Base-by-base conservation (phyloP, 495 filamentous ascomycete species). In the Hypoxylon cercidicola region DNA sequence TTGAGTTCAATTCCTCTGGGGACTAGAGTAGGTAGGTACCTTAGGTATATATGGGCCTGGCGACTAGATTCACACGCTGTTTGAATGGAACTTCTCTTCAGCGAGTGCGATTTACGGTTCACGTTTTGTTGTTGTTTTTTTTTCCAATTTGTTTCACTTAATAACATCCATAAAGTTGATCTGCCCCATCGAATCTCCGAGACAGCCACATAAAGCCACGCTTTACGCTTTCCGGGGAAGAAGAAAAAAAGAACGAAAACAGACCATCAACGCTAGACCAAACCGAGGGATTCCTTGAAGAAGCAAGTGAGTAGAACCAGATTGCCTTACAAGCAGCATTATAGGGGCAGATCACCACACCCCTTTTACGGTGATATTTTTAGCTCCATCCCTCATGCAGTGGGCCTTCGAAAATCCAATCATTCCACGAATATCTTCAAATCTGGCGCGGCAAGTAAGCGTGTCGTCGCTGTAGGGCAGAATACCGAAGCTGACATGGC, bases 121-220 rank as follows among this genome's bases (percentile, higher is more conserved):
- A 25, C 23, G 23, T 25, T 32, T 28, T 28, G 25, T 28, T 28
- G 10, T 19, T 3, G 16, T 44, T 28, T 11, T 12, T 16, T 46
- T 10, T 5, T 45, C 35, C 9, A n/a, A 46, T 2, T 18, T 23
- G 19, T 52, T 48, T 35, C 5, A 19, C 28, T 21, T 9, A 4
- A 39, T 55, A 21, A 41, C 34, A 51, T 34, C 16, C 10, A 28
- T 44, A n/a, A 25, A 40, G 7, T 35, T 54, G 48, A 32, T 18
- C 18, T 64, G 48, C 62, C 62, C 62, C 62, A 64, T 64, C 54
- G 21, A 64, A 64, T 64, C 23, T 64, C 62, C 62, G 62, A 37
- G 11, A 15, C 48, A 41, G 54, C 62, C 62, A 64, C 48, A 37
- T 35, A 8, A 34, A 50, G 39, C 47, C 41, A 48, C 19, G 37